These are phyloP conservation scores for Chaetomium globosum DNA, from an alignment of 2,329 filamentous ascomycete genomes.

Conservation along the genomic window DNA sequence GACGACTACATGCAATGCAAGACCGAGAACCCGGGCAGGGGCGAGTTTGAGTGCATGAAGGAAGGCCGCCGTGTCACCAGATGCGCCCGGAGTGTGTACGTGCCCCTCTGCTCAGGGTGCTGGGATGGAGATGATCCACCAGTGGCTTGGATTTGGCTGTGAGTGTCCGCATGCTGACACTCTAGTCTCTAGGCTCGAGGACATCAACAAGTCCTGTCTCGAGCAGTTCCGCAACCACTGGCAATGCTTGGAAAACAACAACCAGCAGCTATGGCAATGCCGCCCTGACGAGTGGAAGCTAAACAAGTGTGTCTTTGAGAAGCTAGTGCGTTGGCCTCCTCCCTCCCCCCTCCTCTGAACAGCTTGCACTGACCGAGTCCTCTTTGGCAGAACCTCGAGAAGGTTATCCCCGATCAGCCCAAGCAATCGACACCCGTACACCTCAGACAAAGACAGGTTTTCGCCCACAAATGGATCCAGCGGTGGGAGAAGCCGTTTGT, in stretches of 20 bases:
- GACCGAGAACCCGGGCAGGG: slow-evolving; percentile 84
- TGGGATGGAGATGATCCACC: not conserved
- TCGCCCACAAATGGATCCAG: slow-evolving; percentile 51
- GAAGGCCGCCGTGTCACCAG: slow-evolving; percentile 95
- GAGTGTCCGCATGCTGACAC: slow-evolving; percentile 5
- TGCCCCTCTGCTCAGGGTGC: slow-evolving; percentile 39
- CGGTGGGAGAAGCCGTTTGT: slow-evolving; percentile 39
- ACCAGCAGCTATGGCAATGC: slow-evolving; percentile 97
- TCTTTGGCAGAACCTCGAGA: slow-evolving; percentile 71
- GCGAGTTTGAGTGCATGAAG: slow-evolving; percentile 92
- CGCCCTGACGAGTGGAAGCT: slow-evolving; percentile 82
- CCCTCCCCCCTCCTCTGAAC: not conserved
- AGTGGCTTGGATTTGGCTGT: not conserved
- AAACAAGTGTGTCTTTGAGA: slow-evolving; percentile 95
- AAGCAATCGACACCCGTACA: slow-evolving; percentile 72
- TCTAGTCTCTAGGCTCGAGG: slow-evolving; percentile 67
- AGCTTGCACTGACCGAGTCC: not conserved
- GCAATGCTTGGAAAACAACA: slow-evolving; percentile 94
- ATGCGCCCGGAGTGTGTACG: slow-evolving; percentile 94
- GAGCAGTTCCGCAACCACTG: slow-evolving; percentile 90
- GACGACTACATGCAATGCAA: slow-evolving; percentile 99
- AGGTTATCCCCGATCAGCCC: slow-evolving; percentile 75
- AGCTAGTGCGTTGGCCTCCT: slow-evolving; percentile 69
- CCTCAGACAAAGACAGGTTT: slow-evolving; percentile 66
- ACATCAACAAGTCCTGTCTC: slow-evolving; percentile 94